Evolutionary conservation across 768 basidiomycete species (phyloP).

Genomic region (Tremella mesenterica): DNA sequence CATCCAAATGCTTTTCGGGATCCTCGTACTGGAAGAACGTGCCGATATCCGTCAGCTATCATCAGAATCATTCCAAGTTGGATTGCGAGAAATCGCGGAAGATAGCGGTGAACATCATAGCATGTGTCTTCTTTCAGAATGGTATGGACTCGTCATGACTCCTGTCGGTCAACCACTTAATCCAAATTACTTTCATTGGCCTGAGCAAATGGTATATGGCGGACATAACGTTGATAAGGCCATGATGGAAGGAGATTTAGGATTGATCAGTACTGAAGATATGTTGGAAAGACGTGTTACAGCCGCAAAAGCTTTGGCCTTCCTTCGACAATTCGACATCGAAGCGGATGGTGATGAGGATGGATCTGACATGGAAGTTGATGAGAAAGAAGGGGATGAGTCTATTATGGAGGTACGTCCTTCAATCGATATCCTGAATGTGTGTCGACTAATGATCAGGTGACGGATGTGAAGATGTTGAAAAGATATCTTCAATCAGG

Average conservation of each 20-base stretch:
- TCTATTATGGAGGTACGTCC: neutral
- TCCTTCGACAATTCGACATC: constrained; percentile 31
- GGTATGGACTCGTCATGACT: constrained; percentile 82
- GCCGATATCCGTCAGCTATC: constrained; percentile 69
- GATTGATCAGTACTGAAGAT: constrained; percentile 65
- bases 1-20: constrained; percentile 81
- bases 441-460: constrained; percentile 45
- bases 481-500: constrained; percentile 72
- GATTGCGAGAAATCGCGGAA: constrained; percentile 51
- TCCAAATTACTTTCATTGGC: constrained; percentile 58
- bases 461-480: constrained; percentile 62
- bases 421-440: neutral
- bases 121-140: constrained; percentile 48
- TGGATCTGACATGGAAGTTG: constrained; percentile 47
- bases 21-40: constrained; percentile 84
- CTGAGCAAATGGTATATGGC: constrained; percentile 44
- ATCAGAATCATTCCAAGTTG: constrained; percentile 63
- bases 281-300: constrained; percentile 72
- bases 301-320: constrained; percentile 65
- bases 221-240: constrained; percentile 93
- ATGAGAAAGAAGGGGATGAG: neutral
- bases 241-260: constrained; percentile 82
- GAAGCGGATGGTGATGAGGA: constrained; percentile 41
- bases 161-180: constrained; percentile 77
- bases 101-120: too few species aligned